A percentile compares a stretch with the other conserved stretches of the same genome.
phyloP scores from a whole-genome alignment of 495 filamentous ascomycete genomes.

The Talaromyces nanjingensis region DNA sequence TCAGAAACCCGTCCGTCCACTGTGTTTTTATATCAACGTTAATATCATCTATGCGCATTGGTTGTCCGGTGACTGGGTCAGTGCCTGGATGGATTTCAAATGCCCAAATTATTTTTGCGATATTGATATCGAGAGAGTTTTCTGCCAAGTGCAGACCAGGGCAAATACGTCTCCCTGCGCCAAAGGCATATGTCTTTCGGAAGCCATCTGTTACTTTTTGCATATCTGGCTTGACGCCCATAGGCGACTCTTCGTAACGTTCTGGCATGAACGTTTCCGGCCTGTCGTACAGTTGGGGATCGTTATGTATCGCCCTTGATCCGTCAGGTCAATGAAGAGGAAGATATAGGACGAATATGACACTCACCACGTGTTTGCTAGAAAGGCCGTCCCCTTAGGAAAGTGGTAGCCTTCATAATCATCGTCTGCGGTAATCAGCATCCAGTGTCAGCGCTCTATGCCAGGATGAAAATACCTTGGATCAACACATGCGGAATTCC shows the following conservation, averaged over 20 bases:
- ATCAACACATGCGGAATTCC: slow-evolving; percentile 25
- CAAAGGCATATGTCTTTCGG: slow-evolving; percentile 38
- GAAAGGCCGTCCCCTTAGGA: slow-evolving; percentile 19
- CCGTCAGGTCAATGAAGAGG: no score
- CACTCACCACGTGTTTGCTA: background rate
- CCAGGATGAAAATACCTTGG: slow-evolving; percentile 13
- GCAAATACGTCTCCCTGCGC: slow-evolving; percentile 53
- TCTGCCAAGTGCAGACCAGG: slow-evolving; percentile 53
- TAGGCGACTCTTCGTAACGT: slow-evolving; percentile 11
- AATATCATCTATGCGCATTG: background rate
- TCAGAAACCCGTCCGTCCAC: no score
- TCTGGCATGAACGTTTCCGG: slow-evolving; percentile 17
- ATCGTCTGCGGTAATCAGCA: no score
- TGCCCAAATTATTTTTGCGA: no score
- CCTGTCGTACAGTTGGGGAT: background rate
- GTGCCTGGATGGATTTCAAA: no score
- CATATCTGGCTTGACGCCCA: slow-evolving; percentile 15
- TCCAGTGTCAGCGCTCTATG: no score
- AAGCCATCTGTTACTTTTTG: no score
- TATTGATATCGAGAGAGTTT: no score
- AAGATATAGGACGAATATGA: no score
- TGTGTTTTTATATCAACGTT: no score
- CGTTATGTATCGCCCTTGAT: background rate
- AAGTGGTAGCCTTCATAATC: slow-evolving; percentile 26
- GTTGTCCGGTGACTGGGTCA: no score